phyloP scores from a whole-genome alignment of 2,329 filamentous ascomycete species.

The Xylaria sp. region DNA sequence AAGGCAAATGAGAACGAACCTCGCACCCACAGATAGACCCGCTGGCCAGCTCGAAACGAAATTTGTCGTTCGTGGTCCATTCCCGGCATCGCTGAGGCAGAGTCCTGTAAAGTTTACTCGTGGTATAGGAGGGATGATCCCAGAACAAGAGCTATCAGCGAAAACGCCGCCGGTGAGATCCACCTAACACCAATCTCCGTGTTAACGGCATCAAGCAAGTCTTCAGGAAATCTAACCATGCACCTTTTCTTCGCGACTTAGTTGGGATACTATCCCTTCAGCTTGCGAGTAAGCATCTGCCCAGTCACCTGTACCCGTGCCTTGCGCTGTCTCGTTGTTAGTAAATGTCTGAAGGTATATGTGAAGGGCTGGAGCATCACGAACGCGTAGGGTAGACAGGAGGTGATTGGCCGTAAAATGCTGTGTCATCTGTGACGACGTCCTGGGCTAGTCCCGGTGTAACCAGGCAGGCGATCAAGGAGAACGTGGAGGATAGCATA shows the following conservation, averaged over 20 bases:
- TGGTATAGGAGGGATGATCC: slow-evolving; percentile 52
- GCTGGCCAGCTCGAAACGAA: slow-evolving; percentile 55
- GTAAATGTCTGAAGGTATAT: background rate
- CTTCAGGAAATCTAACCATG: background rate
- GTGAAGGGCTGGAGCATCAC: slow-evolving; percentile 11
- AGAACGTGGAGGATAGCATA: slow-evolving; percentile 22
- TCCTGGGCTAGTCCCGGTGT: slow-evolving; percentile 36
- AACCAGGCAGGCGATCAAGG: slow-evolving; percentile 25
- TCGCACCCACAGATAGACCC: slow-evolving; percentile 70
- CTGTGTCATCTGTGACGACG: slow-evolving; percentile 47
- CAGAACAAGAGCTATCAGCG: slow-evolving; percentile 51
- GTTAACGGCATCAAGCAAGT: background rate
- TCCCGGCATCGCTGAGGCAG: slow-evolving; percentile 52
- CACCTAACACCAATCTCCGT: slow-evolving; percentile 36
- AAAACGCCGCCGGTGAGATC: slow-evolving; percentile 52
- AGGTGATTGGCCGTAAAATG: slow-evolving; percentile 52
- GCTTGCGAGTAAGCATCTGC: slow-evolving; percentile 50
- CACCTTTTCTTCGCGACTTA: slow-evolving; percentile 54
- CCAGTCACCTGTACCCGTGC: slow-evolving; percentile 50
- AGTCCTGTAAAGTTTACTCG: slow-evolving; percentile 54
- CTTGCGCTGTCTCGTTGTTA: slow-evolving; percentile 43
- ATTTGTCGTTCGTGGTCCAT: slow-evolving; percentile 50
- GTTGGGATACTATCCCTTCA: slow-evolving; percentile 49
- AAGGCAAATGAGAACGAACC: slow-evolving; percentile 32
- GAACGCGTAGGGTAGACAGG: slow-evolving; percentile 50